A percentile compares a stretch with the other conserved stretches of the same genome.
Conservation (phyloP, 768 basidiomycete species). For the Fomitopsis pulvina region DNA sequence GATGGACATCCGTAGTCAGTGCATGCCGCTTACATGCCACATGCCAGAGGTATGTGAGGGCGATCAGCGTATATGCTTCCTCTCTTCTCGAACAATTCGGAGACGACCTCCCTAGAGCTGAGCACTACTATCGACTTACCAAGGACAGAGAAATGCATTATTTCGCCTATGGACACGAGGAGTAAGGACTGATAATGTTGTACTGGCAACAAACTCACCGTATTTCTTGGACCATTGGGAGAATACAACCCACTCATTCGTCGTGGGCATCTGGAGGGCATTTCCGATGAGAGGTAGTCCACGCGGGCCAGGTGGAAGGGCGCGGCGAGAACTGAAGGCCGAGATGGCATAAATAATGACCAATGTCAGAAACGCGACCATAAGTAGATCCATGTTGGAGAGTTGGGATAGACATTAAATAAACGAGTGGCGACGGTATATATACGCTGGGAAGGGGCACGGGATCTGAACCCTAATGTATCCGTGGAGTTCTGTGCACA, state of each 20-base stretch:
- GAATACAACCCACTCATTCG: not conserved
- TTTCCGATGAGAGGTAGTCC: not conserved
- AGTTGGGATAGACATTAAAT: too few relatives aligned
- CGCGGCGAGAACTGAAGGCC: too few relatives aligned
- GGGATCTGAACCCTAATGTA: too few relatives aligned
- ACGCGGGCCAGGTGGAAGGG: not conserved
- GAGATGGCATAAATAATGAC: too few relatives aligned
- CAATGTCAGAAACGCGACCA: too few relatives aligned
- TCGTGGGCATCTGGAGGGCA: not conserved
- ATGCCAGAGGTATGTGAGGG: slow-evolving; percentile 47
- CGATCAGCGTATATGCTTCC: slow-evolving; percentile 16
- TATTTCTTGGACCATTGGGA: not conserved
- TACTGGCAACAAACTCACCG: not conserved
- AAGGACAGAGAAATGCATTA: slow-evolving; percentile 13
- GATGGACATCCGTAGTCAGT: not conserved
- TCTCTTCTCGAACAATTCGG: slow-evolving; percentile 16
- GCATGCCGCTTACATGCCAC: slow-evolving; percentile 49
- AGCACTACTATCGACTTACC: slow-evolving; percentile 10
- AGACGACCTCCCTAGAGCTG: slow-evolving; percentile 5
- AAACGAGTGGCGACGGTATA: too few relatives aligned
- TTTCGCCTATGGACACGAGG: slow-evolving; percentile 2
- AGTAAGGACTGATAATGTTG: not conserved
- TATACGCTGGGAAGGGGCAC: too few relatives aligned
- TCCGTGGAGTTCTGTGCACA: too few relatives aligned
- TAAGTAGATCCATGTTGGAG: too few relatives aligned